phyloP scores from a whole-genome alignment of 139 green algal species.

The Chlorella ohadii region DNA sequence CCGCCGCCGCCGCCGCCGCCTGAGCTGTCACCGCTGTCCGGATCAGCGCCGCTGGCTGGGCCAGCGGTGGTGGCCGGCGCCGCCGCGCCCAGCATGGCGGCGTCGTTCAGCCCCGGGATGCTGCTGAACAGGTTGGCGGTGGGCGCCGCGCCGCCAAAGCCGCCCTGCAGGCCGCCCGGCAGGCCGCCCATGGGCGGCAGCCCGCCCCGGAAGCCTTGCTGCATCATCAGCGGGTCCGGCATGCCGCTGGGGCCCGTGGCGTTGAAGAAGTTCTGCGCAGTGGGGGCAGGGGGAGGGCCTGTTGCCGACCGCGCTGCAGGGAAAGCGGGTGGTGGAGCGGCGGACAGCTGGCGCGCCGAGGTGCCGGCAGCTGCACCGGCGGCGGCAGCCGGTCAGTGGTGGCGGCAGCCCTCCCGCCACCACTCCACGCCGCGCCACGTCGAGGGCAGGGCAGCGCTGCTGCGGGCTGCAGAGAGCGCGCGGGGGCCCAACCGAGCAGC shows the following conservation, averaged over 20 bases:
- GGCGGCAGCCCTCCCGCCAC: background rate
- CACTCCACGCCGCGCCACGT: too few relatives aligned
- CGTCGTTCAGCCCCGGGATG: slow-evolving; percentile 37
- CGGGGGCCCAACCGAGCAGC: background rate
- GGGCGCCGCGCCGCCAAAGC: background rate
- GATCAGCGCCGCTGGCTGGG: background rate
- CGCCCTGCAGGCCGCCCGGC: background rate
- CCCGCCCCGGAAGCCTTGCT: slow-evolving; percentile 4
- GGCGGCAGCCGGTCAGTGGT: background rate
- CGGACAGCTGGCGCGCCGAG: too few relatives aligned
- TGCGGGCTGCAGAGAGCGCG: background rate
- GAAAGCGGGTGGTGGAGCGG: too few relatives aligned
- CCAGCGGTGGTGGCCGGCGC: background rate
- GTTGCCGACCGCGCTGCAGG: too few relatives aligned
- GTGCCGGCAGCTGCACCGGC: too few relatives aligned
- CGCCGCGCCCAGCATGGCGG: background rate
- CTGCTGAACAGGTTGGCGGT: slow-evolving; percentile 47
- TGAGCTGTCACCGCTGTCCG: slow-evolving; percentile 36
- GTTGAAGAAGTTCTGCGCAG: slow-evolving; percentile 18
- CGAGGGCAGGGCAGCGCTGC: background rate
- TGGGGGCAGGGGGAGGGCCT: background rate
- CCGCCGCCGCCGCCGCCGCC: background rate
- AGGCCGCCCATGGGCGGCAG: background rate
- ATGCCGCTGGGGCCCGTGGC: background rate
- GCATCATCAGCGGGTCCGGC: background rate